phyloP scores from a whole-genome alignment of 2,329 filamentous ascomycete genomes.

The Chaetomium sp. region DNA sequence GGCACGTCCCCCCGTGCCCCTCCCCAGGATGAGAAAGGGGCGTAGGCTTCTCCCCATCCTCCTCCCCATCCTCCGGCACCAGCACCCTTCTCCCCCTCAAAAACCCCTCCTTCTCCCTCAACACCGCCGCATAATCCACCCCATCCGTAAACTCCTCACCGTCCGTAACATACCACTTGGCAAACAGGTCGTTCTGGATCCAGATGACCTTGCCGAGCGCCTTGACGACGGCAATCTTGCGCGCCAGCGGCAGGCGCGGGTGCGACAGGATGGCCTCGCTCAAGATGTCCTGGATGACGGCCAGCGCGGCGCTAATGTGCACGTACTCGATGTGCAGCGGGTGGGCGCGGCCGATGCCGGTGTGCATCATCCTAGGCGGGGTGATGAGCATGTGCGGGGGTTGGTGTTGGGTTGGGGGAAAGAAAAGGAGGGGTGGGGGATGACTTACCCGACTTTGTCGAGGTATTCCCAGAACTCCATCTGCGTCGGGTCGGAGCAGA shows the following conservation, averaged over 20 bases:
- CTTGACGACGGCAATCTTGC: slow-evolving; percentile 73
- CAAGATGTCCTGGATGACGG: slow-evolving; percentile 76
- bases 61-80: slow-evolving; percentile 30
- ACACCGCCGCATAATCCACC: slow-evolving; percentile 48
- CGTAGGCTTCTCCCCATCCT: slow-evolving; percentile 16
- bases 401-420: no score
- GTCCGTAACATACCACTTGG: slow-evolving; percentile 77
- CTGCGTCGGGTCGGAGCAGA: slow-evolving; percentile 73
- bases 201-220: slow-evolving; percentile 80
- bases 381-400: neutral
- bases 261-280: slow-evolving; percentile 75
- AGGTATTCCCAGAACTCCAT: slow-evolving; percentile 84
- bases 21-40: slow-evolving; percentile 4
- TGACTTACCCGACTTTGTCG: slow-evolving; percentile 69
- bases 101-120: slow-evolving; percentile 63
- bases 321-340: slow-evolving; percentile 79
- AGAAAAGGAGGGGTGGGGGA: slow-evolving; percentile 31
- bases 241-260: slow-evolving; percentile 64
- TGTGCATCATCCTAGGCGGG: slow-evolving; percentile 69
- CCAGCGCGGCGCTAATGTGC: slow-evolving; percentile 71
- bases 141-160: slow-evolving; percentile 60
- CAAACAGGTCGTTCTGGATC: slow-evolving; percentile 86
- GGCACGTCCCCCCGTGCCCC: slow-evolving; percentile 11
- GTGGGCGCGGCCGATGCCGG: slow-evolving; percentile 70
- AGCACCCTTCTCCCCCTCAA: slow-evolving; percentile 64